Conservation (phyloP, 192 early-diverging fungal genomes). For the Coemansia asiatica region DNA sequence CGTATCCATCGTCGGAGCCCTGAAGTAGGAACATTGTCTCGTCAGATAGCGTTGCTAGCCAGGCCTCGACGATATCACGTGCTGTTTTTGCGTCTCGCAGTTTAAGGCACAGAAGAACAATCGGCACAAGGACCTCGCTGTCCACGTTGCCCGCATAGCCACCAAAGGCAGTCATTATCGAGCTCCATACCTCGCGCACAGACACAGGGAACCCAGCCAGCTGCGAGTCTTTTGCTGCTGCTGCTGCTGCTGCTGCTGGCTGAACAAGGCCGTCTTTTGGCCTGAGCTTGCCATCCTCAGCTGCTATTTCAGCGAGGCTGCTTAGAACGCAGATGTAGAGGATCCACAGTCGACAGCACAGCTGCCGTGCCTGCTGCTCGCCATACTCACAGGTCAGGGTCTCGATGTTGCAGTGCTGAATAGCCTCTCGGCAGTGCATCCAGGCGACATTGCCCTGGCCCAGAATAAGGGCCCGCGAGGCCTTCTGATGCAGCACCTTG, state of each 20-base stretch:
- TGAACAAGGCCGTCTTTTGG: conserved; percentile 2
- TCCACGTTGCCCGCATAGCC: conserved; percentile 43
- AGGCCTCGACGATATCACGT: conserved; percentile 49
- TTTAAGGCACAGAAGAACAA: conserved; percentile 50
- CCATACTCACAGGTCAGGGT: conserved; percentile 35
- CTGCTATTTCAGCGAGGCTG: conserved; percentile 41
- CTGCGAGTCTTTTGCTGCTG: not conserved
- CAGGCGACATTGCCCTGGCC: conserved; percentile 40
- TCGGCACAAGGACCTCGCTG: conserved; percentile 53
- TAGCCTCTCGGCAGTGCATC: conserved; percentile 32
- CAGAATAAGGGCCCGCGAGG: conserved; percentile 50
- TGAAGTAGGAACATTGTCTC: conserved; percentile 39
- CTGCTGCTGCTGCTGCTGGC: not conserved
- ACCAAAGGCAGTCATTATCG: conserved; percentile 43
- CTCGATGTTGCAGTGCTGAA: conserved; percentile 41
- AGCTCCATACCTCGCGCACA: conserved; percentile 41
- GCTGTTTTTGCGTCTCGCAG: conserved; percentile 49
- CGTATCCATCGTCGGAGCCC: not conserved
- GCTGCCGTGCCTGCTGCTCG: conserved; percentile 46
- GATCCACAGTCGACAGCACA: conserved; percentile 53
- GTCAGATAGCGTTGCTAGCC: conserved; percentile 48
- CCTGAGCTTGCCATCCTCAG: conserved; percentile 33
- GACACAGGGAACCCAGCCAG: conserved; percentile 25
- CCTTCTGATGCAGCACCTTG: conserved; percentile 46
- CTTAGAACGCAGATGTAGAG: conserved; percentile 54